A percentile compares a stretch with the other conserved stretches of the same genome.
Evolutionary conservation across 2,329 filamentous ascomycete species (phyloP).

Genomic region (Neobulgaria alba): DNA sequence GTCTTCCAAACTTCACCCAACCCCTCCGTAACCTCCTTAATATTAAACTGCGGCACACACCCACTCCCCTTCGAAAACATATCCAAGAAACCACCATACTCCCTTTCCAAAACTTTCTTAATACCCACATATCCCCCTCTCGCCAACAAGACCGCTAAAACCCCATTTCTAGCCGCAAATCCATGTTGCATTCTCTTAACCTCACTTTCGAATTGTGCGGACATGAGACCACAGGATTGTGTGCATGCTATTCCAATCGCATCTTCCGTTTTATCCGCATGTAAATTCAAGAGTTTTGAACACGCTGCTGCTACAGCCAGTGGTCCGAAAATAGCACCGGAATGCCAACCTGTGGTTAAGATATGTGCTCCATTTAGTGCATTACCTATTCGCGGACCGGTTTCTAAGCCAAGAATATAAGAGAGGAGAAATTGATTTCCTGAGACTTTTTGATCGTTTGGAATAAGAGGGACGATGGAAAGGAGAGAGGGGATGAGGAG

Average conservation of each 20-base stretch:
- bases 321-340: constrained; percentile 16
- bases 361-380: constrained; percentile 33
- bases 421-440: constrained; percentile 30
- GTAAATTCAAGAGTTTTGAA: constrained; percentile 12
- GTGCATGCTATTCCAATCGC: constrained; percentile 20
- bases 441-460: not conserved
- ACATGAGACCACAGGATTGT: constrained; percentile 19
- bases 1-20: constrained; percentile 33
- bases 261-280: constrained; percentile 14
- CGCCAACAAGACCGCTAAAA: constrained; percentile 33
- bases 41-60: constrained; percentile 22
- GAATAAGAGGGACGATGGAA: constrained; percentile 23
- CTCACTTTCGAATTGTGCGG: constrained; percentile 32
- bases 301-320: constrained; percentile 12
- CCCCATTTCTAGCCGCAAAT: constrained; percentile 36
- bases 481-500: constrained; percentile 34
- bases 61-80: constrained; percentile 30
- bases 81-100: constrained; percentile 35
- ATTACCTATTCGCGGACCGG: constrained; percentile 31
- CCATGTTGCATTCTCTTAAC: constrained; percentile 39
- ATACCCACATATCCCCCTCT: constrained; percentile 34
- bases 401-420: constrained; percentile 33
- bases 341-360: constrained; percentile 29
- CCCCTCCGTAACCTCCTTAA: constrained; percentile 25
- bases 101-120: constrained; percentile 33